These are phyloP conservation scores for Fusarium longipes DNA, from an alignment of 2,329 filamentous ascomycete genomes.

Conservation along the genomic window DNA sequence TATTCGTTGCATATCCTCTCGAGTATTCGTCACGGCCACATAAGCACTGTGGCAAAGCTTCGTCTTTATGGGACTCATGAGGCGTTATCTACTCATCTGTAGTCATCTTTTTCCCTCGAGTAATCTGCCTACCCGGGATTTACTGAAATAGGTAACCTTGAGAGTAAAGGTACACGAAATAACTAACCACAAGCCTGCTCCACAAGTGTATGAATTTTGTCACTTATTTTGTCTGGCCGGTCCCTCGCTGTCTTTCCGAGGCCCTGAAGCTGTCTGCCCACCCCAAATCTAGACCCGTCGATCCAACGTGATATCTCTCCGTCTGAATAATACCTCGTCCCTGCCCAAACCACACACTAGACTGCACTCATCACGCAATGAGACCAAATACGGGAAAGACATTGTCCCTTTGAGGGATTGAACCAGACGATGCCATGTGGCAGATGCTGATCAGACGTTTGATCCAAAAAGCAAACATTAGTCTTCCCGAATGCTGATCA, in stretches of 20 bases:
- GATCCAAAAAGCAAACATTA: conserved; percentile 19
- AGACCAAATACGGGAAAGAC: background rate
- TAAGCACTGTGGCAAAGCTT: conserved; percentile 28
- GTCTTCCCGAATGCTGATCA: conserved; percentile 27
- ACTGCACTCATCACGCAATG: conserved; percentile 2
- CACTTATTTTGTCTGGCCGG: background rate
- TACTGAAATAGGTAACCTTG: background rate
- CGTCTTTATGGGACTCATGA: background rate
- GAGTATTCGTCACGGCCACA: conserved; percentile 21
- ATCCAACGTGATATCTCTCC: conserved; percentile 14
- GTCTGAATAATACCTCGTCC: conserved; percentile 22
- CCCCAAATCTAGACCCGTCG: background rate
- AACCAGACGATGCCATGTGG: conserved; percentile 41
- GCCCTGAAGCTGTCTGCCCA: background rate
- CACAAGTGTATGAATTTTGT: background rate
- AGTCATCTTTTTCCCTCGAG: background rate
- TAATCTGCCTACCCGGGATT: background rate
- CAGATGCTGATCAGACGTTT: conserved; percentile 4
- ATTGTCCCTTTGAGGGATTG: conserved; percentile 1
- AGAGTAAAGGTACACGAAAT: background rate
- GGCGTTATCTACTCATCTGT: background rate
- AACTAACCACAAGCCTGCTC: background rate
- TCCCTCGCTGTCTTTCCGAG: background rate
- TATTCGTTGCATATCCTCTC: background rate
- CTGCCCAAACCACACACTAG: conserved; percentile 16